Evolutionary conservation across 345 rosid genomes (phyloP), one percentile per base, ranked within the genome.

Genomic region (Salix arbutifolia): DNA sequence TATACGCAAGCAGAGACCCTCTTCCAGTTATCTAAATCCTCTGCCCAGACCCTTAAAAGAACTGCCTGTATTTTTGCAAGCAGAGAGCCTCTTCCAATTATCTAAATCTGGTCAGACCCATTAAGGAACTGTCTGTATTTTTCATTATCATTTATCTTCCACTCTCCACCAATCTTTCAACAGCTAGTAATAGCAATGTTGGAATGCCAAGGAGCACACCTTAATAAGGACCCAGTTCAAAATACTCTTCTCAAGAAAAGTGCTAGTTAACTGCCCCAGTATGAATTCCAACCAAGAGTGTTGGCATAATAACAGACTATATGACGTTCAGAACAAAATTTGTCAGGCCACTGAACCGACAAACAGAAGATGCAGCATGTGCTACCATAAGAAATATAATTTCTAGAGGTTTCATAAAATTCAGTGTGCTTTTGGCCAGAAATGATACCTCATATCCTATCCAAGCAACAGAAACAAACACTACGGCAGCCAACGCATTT

Each of bases 391-490:
- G 56, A 50, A 50, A 50, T 17, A 50, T 50, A 50, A 50, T 50
- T 50, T 16, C 56, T 16, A 17, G 56, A 48, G 65, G 23, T 70
- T 73, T 64, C 31, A 50, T 3, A 14, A 25, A 67, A 78, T 17
- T 17, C 35, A 2, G 18, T 58, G 69, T 65, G 18, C 71, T 28
- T 7, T 31, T 64, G 28, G 5, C 26, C 16, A 62, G 16, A 67
- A 21, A 77, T 11, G 79, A 81, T 77, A 96, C 99, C 98, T 92
- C 98, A 82, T 90, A 96, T 64, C 83, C 88, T 72, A 93, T 92
- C 99, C 98, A 96, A 72, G 85, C 86, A 80, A 91, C 97, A 19
- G 99, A 96, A 80, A 87, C 91, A 85, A 96, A 81, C 78, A 96
- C 98, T 67, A 92, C 79, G 53, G 83, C 92, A 69, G 87, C 95